Conservation (phyloP, 2,329 filamentous ascomycete species). For the Talaromyces sp. region DNA sequence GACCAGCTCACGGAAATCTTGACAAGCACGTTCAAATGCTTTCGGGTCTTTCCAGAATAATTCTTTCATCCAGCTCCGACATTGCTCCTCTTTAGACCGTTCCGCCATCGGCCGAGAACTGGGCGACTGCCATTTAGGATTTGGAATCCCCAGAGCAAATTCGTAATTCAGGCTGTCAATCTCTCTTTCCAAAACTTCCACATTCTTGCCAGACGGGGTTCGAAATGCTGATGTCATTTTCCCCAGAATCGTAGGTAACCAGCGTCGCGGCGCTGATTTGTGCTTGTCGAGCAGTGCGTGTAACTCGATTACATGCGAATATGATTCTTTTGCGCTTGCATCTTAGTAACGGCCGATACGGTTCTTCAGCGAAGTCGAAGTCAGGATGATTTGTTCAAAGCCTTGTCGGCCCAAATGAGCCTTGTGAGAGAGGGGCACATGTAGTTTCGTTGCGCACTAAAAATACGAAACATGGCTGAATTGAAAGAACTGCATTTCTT, state of each 20-base stretch:
- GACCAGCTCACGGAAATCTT: conserved; percentile 10
- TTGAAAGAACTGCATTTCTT: neutral
- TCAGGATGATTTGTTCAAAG: neutral
- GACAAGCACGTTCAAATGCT: conserved; percentile 10
- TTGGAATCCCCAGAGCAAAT: conserved; percentile 16
- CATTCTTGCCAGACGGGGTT: conserved; percentile 15
- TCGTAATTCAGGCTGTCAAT: conserved; percentile 17
- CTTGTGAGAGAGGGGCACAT: neutral
- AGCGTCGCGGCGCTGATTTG: neutral
- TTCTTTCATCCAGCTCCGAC: conserved; percentile 7
- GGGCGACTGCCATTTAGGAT: conserved; percentile 15
- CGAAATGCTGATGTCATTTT: conserved; percentile 3
- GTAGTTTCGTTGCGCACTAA: neutral
- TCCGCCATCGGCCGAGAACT: conserved; percentile 4
- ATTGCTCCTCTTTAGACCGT: conserved; percentile 16
- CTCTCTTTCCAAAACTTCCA: conserved; percentile 6
- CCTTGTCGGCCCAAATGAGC: neutral
- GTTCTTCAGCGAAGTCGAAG: neutral
- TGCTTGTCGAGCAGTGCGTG: neutral
- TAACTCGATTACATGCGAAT: neutral
- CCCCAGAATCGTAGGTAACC: neutral
- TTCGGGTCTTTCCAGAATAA: conserved; percentile 13
- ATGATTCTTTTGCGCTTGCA: neutral
- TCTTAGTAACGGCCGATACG: neutral
- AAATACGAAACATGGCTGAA: neutral